These are phyloP conservation scores for Astragalus glycyphyllos DNA, from an alignment of 306 rosid genomes.

Conservation along the genomic window DNA sequence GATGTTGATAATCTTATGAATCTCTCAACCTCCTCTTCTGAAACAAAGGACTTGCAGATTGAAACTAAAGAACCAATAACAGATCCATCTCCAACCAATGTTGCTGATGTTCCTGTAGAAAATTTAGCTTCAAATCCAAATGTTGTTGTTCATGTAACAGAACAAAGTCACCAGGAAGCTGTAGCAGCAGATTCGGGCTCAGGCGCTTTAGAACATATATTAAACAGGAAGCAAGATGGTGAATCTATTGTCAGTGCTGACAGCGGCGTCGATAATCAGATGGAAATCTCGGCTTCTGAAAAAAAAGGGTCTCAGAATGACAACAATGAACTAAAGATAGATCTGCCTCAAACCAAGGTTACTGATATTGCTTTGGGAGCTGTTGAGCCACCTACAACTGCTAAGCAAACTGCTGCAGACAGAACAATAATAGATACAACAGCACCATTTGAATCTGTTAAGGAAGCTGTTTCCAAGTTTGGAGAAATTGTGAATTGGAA, in stretches of 20 bases:
- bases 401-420: constrained; percentile 27
- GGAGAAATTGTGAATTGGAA: constrained; percentile 99
- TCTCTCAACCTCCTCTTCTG: constrained; percentile 28
- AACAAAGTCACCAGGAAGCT: constrained; percentile 36
- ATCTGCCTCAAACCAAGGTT: constrained; percentile 41
- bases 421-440: constrained; percentile 84
- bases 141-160: constrained; percentile 35
- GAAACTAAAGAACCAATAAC: constrained; percentile 28
- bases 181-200: constrained; percentile 37
- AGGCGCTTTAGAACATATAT: constrained; percentile 28
- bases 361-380: constrained; percentile 1
- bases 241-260: constrained; percentile 17
- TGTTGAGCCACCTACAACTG: constrained; percentile 47
- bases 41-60: constrained; percentile 35
- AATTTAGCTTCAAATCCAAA: constrained; percentile 47
- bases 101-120: constrained; percentile 36
- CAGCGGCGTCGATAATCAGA: constrained; percentile 8
- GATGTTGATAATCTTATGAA: neutral
- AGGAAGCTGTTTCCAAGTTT: constrained; percentile 94
- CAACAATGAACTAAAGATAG: constrained; percentile 16
- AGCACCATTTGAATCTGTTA: constrained; percentile 94
- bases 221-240: constrained; percentile 23
- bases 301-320: constrained; percentile 40
- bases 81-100: constrained; percentile 42
- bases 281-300: constrained; percentile 27